A percentile compares a stretch with the other conserved stretches of the same genome.
Conservation (phyloP, 2,329 filamentous ascomycete genomes). For the Calonectria pseudoreteaudii region DNA sequence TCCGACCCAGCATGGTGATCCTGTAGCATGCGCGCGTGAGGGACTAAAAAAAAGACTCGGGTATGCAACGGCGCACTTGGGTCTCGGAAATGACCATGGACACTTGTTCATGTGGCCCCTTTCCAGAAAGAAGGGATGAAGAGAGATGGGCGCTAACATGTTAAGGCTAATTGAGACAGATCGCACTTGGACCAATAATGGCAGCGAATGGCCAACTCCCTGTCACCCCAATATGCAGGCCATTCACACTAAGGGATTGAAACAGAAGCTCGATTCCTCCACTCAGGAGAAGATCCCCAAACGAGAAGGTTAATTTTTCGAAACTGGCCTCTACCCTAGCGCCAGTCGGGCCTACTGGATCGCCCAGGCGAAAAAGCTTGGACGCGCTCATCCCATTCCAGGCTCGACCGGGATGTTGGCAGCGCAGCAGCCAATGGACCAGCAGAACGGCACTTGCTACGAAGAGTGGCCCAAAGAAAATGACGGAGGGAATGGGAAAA, state of each 20-base stretch:
- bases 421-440: conserved; percentile 4
- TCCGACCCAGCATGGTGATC: background rate
- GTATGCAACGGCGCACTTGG: background rate
- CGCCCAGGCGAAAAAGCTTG: background rate
- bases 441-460: background rate
- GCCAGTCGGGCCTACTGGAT: conserved; percentile 15
- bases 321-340: background rate
- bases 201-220: background rate
- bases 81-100: background rate
- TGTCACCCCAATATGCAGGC: conserved; percentile 5
- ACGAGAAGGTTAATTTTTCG: conserved; percentile 13
- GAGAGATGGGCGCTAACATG: background rate
- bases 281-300: conserved; percentile 8
- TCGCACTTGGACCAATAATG: conserved; percentile 4
- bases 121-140: background rate
- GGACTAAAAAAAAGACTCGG: background rate
- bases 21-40: background rate
- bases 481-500: background rate
- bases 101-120: background rate
- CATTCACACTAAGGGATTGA: conserved; percentile 6
- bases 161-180: conserved; percentile 2
- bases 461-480: background rate
- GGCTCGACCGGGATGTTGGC: background rate
- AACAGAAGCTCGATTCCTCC: conserved; percentile 1
- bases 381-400: background rate